Evolutionary conservation across 345 rosid species (phyloP).

Genomic region (Eucalyptus coolabah): DNA sequence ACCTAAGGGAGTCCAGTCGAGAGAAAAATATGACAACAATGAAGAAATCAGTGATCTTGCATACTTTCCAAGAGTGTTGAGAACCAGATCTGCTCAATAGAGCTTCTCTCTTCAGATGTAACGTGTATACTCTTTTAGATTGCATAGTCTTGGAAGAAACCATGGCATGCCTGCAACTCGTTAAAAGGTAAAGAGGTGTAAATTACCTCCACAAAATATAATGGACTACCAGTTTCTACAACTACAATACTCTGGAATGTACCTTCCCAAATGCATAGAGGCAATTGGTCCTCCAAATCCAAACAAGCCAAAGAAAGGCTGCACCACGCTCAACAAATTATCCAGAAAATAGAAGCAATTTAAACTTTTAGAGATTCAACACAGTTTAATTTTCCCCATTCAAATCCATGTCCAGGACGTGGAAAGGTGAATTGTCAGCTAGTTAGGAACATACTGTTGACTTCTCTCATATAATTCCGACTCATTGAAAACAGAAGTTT

Average conservation of each 20-base stretch:
- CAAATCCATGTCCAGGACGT: background rate
- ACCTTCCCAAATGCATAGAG: conserved; percentile 54
- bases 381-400: background rate
- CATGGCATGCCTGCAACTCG: conserved; percentile 23
- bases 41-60: background rate
- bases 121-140: conserved; percentile 31
- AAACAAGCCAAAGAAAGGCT: conserved; percentile 55
- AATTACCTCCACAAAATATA: background rate
- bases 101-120: conserved; percentile 40
- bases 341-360: background rate
- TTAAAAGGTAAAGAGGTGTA: background rate
- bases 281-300: conserved; percentile 58
- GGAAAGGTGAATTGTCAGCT: background rate
- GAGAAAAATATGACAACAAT: background rate
- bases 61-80: background rate
- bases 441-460: background rate
- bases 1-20: background rate
- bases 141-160: conserved; percentile 58
- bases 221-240: background rate
- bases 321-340: conserved; percentile 2
- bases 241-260: background rate
- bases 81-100: conserved; percentile 11
- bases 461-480: background rate
- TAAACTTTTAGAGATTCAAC: background rate
- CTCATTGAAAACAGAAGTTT: background rate